Base-by-base conservation (phyloP, 176 grass and related monocot genomes). In the Cymbopogon citratus region DNA sequence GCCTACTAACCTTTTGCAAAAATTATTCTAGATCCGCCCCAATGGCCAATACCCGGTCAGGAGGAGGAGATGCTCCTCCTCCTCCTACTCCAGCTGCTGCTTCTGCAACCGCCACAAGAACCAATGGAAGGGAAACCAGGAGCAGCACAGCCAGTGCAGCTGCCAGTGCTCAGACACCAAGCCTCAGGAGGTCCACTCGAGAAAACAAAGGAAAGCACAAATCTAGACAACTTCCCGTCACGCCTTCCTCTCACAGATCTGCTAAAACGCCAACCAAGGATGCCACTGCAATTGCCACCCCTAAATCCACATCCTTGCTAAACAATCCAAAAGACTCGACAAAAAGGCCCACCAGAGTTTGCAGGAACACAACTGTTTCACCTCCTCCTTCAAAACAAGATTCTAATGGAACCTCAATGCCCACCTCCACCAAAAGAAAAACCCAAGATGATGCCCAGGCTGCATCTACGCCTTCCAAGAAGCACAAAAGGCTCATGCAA, bases 141-240 rank as follows among this genome's bases (percentile, higher is more conserved):
- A 82, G 45, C 62, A 63, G 48, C 0, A 60, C 76, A 1, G 45
- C 44, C 0, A n/a, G n/a, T n/a, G 69, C 4, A 13, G 46, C 77
- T 18, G 31, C 60, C 27, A 12, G 24, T 25, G 21, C 15, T 12
- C 67, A 62, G 67, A 63, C 74, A 12, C 76, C 83, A 31, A 85
- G 57, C 66, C 84, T 96, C 66, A 96, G 90, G 91, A 90, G 93
- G 88, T 92, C 93, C 3, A 84, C 27, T 31, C 75, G 93, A 39
- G 88, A 90, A 82, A 86, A 67, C 12, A 79, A 69, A 86, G 81
- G 40, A 49, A 67, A 66, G 43, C 90, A 88, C 38, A 90, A 75
- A 78, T 57, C 36, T 51, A 63, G 36, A 25, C 9, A 52, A 23
- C 9, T 57, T 18, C 16, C 52, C 2, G 52, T 83, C 39, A 24